Conservation (phyloP, 1,139 yeast species). For the Saccharomyces hybrid region DNA sequence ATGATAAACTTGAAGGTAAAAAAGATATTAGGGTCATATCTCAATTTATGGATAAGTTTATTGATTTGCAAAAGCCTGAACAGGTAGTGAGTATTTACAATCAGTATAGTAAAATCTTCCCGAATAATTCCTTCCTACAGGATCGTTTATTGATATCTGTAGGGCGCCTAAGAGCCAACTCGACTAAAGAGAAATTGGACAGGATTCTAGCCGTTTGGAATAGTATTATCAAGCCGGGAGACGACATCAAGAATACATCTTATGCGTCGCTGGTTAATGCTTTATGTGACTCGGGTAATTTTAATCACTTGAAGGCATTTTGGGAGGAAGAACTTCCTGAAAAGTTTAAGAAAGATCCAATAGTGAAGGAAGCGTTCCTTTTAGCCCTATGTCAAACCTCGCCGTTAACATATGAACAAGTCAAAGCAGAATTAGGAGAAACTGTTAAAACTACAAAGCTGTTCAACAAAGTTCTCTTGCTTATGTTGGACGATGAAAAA, state of each 20-base stretch:
- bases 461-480: constrained; percentile 18
- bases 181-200: constrained; percentile 11
- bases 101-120: constrained; percentile 13
- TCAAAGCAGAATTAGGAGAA: constrained; percentile 13
- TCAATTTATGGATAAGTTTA: constrained; percentile 20
- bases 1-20: background rate
- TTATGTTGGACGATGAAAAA: constrained; percentile 9
- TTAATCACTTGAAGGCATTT: constrained; percentile 13
- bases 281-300: constrained; percentile 15
- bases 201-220: constrained; percentile 31
- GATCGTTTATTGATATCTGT: constrained; percentile 21
- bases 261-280: constrained; percentile 21
- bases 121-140: constrained; percentile 8
- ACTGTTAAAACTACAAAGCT: constrained; percentile 5
- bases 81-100: constrained; percentile 20
- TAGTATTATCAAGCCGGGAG: constrained; percentile 16
- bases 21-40: background rate
- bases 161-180: constrained; percentile 13
- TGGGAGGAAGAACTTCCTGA: constrained; percentile 24
- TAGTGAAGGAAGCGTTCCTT: constrained; percentile 19
- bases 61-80: constrained; percentile 13
- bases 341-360: constrained; percentile 14
- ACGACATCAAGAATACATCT: constrained; percentile 17
- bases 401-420: constrained; percentile 7
- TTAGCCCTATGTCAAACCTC: constrained; percentile 10